These are phyloP conservation scores for Penicillium sp. DNA, from an alignment of 2,329 filamentous ascomycete species.

Conservation along the genomic window DNA sequence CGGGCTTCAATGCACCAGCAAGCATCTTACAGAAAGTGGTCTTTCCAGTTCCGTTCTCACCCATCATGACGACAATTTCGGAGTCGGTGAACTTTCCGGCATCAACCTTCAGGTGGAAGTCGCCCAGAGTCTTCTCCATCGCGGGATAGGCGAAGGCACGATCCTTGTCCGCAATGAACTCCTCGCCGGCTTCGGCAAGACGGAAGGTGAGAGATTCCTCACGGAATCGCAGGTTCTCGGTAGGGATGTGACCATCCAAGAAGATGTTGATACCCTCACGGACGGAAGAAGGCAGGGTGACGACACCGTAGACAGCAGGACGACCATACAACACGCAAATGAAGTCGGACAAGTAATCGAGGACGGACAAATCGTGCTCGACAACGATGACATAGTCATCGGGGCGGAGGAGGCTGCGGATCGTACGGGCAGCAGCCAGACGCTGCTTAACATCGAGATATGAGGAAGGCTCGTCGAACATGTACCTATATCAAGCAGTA, in stretches of 20 bases:
- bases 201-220: slow-evolving; percentile 96
- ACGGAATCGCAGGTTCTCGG: slow-evolving; percentile 96
- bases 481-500: slow-evolving; percentile 61
- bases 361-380: slow-evolving; percentile 97
- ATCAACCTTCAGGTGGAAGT: slow-evolving; percentile 81
- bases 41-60: slow-evolving; percentile 98
- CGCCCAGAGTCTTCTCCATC: slow-evolving; percentile 91
- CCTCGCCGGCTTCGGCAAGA: slow-evolving; percentile 83
- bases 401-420: slow-evolving; percentile 82
- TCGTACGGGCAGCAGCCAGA: slow-evolving; percentile 86
- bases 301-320: slow-evolving; percentile 95
- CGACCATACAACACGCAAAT: slow-evolving; percentile 96
- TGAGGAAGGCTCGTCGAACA: slow-evolving; percentile 99
- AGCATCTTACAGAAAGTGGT: slow-evolving; percentile 98
- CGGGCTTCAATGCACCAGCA: slow-evolving; percentile 89
- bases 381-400: slow-evolving; percentile 98
- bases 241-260: slow-evolving; percentile 95
- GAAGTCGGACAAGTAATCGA: slow-evolving; percentile 98
- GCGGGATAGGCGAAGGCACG: slow-evolving; percentile 83
- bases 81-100: slow-evolving; percentile 90
- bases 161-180: slow-evolving; percentile 79
- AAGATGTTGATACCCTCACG: slow-evolving; percentile 99
- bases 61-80: slow-evolving; percentile 99
- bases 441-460: slow-evolving; percentile 99
- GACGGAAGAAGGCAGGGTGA: slow-evolving; percentile 91